phyloP scores from a whole-genome alignment of 352 stramenopile species.

The Pilasporangium apinafurcum region DNA sequence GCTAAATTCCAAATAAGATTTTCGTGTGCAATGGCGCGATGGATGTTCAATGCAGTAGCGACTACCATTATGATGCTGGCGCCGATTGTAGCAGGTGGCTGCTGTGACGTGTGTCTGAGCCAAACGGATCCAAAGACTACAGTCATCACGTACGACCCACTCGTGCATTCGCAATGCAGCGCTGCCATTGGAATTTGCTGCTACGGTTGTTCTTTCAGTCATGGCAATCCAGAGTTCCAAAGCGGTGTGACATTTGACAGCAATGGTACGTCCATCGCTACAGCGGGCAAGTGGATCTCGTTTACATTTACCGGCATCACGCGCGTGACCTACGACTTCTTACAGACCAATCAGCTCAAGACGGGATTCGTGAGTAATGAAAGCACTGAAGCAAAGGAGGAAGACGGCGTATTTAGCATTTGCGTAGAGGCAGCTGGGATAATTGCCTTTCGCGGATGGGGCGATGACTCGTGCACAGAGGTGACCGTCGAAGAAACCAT shows the following conservation, averaged over 20 bases:
- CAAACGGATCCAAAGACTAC: slow-evolving; percentile 23
- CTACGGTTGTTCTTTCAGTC: slow-evolving; percentile 33
- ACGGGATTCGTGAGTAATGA: slow-evolving; percentile 28
- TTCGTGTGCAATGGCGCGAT: no score
- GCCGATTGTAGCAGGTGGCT: slow-evolving; percentile 12
- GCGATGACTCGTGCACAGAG: slow-evolving; percentile 36
- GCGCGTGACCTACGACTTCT: slow-evolving; percentile 62
- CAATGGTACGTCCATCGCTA: slow-evolving; percentile 16
- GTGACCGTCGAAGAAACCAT: slow-evolving; percentile 41
- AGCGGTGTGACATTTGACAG: slow-evolving; percentile 27
- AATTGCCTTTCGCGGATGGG: slow-evolving; percentile 61
- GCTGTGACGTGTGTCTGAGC: slow-evolving; percentile 33
- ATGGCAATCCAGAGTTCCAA: slow-evolving; percentile 23
- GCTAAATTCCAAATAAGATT: no score
- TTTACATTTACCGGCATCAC: slow-evolving; percentile 35
- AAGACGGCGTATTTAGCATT: slow-evolving; percentile 43
- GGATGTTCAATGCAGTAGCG: neutral
- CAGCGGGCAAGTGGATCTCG: slow-evolving; percentile 33
- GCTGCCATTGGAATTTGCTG: slow-evolving; percentile 35
- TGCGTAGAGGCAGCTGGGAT: slow-evolving; percentile 41
- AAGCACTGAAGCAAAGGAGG: slow-evolving; percentile 20
- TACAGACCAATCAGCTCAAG: slow-evolving; percentile 64
- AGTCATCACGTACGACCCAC: slow-evolving; percentile 34
- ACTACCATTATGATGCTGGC: neutral
- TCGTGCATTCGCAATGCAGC: slow-evolving; percentile 35